phyloP scores from a whole-genome alignment of 257 asterid species.

The Rehmannia glutinosa region DNA sequence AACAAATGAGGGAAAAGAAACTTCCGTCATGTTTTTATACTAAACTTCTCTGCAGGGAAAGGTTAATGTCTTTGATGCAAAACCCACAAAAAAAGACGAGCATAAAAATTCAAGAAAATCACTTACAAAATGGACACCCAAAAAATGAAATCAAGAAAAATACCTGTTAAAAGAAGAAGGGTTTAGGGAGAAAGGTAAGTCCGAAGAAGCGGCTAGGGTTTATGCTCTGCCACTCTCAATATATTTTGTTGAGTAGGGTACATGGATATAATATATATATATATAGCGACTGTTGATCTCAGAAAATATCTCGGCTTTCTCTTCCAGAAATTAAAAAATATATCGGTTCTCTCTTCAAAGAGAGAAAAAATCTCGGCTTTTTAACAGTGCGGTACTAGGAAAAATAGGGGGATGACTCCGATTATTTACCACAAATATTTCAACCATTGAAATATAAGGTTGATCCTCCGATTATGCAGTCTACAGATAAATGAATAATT shows the following conservation, averaged over 20 bases:
- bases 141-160: background rate
- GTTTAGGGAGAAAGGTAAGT: background rate
- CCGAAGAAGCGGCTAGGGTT: slow-evolving; percentile 36
- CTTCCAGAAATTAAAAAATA: too few species aligned
- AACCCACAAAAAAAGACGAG: background rate
- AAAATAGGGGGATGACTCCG: too few species aligned
- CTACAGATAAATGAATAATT: too few species aligned
- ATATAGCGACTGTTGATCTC: too few species aligned
- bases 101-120: background rate
- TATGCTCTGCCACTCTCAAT: slow-evolving; percentile 8
- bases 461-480: too few species aligned
- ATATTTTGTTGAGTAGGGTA: background rate
- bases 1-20: background rate
- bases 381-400: too few species aligned
- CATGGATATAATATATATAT: background rate
- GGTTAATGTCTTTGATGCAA: background rate
- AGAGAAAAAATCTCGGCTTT: too few species aligned
- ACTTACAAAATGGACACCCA: background rate
- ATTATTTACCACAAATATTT: too few species aligned
- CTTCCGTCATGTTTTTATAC: background rate
- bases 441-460: too few species aligned
- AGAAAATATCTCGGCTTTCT: too few species aligned
- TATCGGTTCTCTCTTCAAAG: too few species aligned
- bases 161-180: slow-evolving; percentile 9
- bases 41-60: background rate